Evolutionary conservation across 139 green algal genomes (phyloP).

Genomic region (Haematococcus sp.): DNA sequence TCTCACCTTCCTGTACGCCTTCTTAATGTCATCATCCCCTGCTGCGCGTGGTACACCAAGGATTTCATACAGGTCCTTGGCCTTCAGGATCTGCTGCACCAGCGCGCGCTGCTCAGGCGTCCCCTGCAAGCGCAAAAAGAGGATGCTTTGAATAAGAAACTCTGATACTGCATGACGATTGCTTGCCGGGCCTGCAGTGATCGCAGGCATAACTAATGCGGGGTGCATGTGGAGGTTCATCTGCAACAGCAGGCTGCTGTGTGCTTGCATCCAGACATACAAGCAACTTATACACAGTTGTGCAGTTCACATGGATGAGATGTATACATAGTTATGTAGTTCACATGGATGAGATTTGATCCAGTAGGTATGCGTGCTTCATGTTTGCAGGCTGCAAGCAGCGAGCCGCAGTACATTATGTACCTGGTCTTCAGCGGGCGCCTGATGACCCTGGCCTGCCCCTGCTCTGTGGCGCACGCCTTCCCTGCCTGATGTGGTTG

Average conservation of each 20-base stretch:
- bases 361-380: too few relatives aligned
- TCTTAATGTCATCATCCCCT: constrained; percentile 58
- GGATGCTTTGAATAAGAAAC: background rate
- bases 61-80: constrained; percentile 54
- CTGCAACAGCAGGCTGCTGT: background rate
- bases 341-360: too few relatives aligned
- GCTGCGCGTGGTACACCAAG: constrained; percentile 42
- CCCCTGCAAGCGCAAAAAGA: constrained; percentile 4
- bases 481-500: too few relatives aligned
- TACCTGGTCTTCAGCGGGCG: background rate
- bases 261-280: too few relatives aligned
- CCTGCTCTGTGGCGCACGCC: too few relatives aligned
- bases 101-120: constrained; percentile 48
- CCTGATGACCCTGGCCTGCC: too few relatives aligned
- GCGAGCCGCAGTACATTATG: too few relatives aligned
- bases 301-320: too few relatives aligned
- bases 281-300: too few relatives aligned
- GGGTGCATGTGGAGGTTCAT: background rate
- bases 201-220: background rate
- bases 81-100: constrained; percentile 40
- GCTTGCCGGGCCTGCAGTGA: too few relatives aligned
- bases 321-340: too few relatives aligned
- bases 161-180: background rate
- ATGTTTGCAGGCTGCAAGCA: too few relatives aligned
- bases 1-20: constrained; percentile 61